Conservation (phyloP, 352 stramenopile genomes). For the Pythium brachiatum region DNA sequence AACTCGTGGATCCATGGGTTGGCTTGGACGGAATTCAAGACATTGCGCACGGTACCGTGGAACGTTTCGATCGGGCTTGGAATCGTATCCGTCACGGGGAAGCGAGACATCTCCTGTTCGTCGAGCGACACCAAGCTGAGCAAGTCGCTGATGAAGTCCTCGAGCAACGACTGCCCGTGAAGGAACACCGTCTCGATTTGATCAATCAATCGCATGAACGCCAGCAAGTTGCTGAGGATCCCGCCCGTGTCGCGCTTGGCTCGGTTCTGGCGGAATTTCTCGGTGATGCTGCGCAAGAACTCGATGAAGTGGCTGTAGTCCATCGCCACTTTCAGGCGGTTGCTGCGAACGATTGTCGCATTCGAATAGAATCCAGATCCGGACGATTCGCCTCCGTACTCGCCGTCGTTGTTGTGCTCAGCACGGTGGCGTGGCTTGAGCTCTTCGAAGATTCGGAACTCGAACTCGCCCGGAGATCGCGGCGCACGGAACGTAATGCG, state of each 20-base stretch:
- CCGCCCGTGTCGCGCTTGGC: constrained; percentile 51
- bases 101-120: constrained; percentile 39
- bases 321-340: constrained; percentile 68
- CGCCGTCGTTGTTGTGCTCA: constrained; percentile 27
- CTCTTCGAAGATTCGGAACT: constrained; percentile 83
- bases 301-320: constrained; percentile 83
- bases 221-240: constrained; percentile 58
- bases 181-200: constrained; percentile 77
- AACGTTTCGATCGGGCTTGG: constrained; percentile 72
- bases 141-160: constrained; percentile 55
- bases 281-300: constrained; percentile 52
- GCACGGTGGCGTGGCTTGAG: constrained; percentile 37
- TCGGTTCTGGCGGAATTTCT: constrained; percentile 62
- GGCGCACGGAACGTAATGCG: constrained; percentile 81
- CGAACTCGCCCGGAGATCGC: constrained; percentile 76
- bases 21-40: constrained; percentile 61
- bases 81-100: constrained; percentile 56
- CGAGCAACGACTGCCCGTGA: constrained; percentile 57
- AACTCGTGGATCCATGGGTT: constrained; percentile 71
- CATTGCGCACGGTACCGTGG: constrained; percentile 69
- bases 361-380: constrained; percentile 52
- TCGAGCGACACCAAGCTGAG: constrained; percentile 47
- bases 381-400: constrained; percentile 21
- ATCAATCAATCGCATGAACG: constrained; percentile 64
- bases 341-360: constrained; percentile 65